Conservation (phyloP, 176 grass and related monocot species). For the Elymus sibiricus region DNA sequence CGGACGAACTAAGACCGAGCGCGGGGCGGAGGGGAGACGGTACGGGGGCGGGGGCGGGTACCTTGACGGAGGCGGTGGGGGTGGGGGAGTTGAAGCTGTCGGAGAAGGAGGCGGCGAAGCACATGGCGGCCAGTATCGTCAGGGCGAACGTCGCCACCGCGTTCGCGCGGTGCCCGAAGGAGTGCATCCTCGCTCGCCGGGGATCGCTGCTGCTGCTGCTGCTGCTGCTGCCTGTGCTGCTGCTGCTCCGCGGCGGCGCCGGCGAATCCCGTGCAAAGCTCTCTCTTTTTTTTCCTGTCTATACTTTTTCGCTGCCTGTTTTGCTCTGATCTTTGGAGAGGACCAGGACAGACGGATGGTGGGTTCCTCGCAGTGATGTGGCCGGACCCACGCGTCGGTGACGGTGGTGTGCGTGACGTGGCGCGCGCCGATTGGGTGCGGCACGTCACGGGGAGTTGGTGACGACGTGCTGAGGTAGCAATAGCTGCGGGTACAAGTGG, state of each 20-base stretch:
- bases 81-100: constrained; percentile 73
- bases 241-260: constrained; percentile 36
- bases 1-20: constrained; percentile 11
- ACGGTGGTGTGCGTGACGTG: not conserved
- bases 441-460: constrained; percentile 33
- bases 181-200: constrained; percentile 61
- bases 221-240: not conserved
- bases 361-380: not conserved
- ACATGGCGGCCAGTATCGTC: constrained; percentile 89
- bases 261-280: constrained; percentile 21
- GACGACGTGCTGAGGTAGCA: not conserved
- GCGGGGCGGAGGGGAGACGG: too few relatives aligned
- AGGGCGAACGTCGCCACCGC: constrained; percentile 84
- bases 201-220: not conserved
- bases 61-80: constrained; percentile 82
- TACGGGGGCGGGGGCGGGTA: not conserved
- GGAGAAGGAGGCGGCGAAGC: constrained; percentile 86
- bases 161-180: constrained; percentile 86
- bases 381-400: not conserved
- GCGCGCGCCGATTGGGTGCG: constrained; percentile 12
- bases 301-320: not conserved
- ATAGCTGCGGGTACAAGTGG: not conserved
- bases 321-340: not conserved
- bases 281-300: not conserved
- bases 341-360: not conserved